Conservation (phyloP, 2,329 filamentous ascomycete species). For the Cytospora mali region DNA sequence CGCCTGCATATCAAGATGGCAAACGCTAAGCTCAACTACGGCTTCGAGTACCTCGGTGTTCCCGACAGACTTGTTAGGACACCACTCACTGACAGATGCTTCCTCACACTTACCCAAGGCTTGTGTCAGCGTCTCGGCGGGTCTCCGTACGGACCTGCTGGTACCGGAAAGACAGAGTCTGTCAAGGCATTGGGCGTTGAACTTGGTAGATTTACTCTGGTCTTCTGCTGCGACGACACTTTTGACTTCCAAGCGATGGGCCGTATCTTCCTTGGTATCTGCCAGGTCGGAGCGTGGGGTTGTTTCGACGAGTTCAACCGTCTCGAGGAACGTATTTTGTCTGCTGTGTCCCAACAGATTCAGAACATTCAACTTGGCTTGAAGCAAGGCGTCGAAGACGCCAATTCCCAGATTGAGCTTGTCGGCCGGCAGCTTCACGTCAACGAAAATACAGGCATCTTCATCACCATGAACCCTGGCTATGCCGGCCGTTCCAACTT, state of each 20-base stretch:
- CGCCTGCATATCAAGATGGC: conserved; percentile 94
- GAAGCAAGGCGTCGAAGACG: conserved; percentile 79
- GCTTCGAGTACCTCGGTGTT: conserved; percentile 97
- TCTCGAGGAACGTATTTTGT: conserved; percentile 95
- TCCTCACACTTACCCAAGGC: conserved; percentile 95
- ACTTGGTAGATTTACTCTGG: conserved; percentile 93
- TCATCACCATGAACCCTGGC: conserved; percentile 99
- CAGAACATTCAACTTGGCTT: conserved; percentile 98
- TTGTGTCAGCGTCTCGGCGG: conserved; percentile 93
- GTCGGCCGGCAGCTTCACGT: conserved; percentile 89
- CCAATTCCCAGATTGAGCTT: conserved; percentile 88
- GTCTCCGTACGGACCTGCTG: conserved; percentile 94
- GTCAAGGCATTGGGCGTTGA: conserved; percentile 97
- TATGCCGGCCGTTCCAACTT: conserved; percentile 98
- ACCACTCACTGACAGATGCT: conserved; percentile 95
- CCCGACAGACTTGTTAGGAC: conserved; percentile 95
- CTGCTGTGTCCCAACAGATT: conserved; percentile 97
- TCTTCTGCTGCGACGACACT: conserved; percentile 99
- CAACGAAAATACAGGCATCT: conserved; percentile 93
- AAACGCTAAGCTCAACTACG: conserved; percentile 92
- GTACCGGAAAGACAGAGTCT: conserved; percentile 98
- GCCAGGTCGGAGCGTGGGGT: conserved; percentile 98
- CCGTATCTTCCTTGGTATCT: conserved; percentile 98
- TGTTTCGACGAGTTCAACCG: conserved; percentile 99
- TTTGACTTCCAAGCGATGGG: conserved; percentile 99